Base-by-base conservation (phyloP, 306 rosid genomes). In the Mimosa pudica region DNA sequence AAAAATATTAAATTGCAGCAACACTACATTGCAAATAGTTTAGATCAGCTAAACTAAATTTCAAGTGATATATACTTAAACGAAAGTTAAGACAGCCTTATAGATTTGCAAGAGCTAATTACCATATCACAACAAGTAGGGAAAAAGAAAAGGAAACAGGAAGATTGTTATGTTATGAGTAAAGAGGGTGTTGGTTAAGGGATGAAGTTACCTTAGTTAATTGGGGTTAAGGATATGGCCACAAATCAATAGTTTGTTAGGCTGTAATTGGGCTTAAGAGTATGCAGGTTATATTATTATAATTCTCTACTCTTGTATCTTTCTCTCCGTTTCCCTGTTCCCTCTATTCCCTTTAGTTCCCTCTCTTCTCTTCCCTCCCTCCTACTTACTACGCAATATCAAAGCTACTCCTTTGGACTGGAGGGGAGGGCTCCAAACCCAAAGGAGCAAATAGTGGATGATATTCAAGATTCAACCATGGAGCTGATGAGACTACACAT, bases 1-100 rank as follows among this genome's bases (percentile, higher is more conserved):
- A 17, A 58, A 73, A 38, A 74, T 74, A 41, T 41, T 18, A 57
- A 58, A 74, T 57, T 41, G 30, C 1, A 57, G 24, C 78, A 41
- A 14, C 38, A 74, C 2, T 44, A 35, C 42, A 42, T 18, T 10
- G 16, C 8, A 20, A 18, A 32, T 20, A 24, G 18, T 42, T 24
- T 58, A 42, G 38, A 54, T 38, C 38, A 6, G 54, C 65, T 1
- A 60, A 60, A 60, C 33, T 60, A 60, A 24, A 24, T 10, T 8
- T 60, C 35, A 20, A 5, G 10, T 17, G 36, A 60, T 17, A 52
- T 54, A 46, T 8, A 17, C 20, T 35, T 33, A 24, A 74, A 74
- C 18, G 68, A 48, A 55, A 38, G 6, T 1, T 73, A 9, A 74
- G 49, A 36, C 8, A 14, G 10, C 51, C 38, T 14, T 36, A 17